These are phyloP conservation scores for Jamesozyma rosinii DNA, from an alignment of 805 yeast species.

Conservation along the genomic window DNA sequence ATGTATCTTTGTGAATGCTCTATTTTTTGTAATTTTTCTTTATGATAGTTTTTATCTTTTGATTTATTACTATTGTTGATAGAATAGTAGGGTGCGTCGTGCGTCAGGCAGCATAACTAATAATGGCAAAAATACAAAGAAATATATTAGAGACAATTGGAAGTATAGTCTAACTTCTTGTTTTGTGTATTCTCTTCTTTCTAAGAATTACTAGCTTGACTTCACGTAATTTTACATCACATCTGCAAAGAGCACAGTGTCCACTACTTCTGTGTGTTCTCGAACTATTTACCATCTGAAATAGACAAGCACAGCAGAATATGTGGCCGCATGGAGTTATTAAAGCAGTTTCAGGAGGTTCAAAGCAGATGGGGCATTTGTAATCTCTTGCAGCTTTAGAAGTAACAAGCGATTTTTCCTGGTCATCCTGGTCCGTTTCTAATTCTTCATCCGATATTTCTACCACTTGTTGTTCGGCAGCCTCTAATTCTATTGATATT, in stretches of 20 bases:
- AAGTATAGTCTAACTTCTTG: not conserved
- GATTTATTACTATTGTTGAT: not conserved
- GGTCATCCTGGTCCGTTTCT: conserved; percentile 8
- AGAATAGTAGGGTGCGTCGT: not conserved
- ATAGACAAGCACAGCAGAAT: conserved; percentile 46
- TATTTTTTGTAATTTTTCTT: too few species aligned
- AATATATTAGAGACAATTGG: too few species aligned
- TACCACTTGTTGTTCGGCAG: conserved; percentile 32
- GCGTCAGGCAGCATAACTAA: not conserved
- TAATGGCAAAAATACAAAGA: too few species aligned
- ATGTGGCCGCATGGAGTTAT: conserved; percentile 52
- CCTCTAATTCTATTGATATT: conserved; percentile 6
- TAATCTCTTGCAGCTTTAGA: conserved; percentile 31
- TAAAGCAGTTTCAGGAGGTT: conserved; percentile 39
- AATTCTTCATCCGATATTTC: conserved; percentile 34
- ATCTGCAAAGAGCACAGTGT: conserved; percentile 38
- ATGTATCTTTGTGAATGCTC: not conserved
- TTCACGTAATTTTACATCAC: conserved; percentile 28
- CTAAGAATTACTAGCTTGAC: conserved; percentile 28
- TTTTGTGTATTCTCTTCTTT: conserved; percentile 19
- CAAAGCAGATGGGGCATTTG: conserved; percentile 49
- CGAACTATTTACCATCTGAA: conserved; percentile 41
- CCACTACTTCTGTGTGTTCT: conserved; percentile 31
- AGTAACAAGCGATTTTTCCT: conserved; percentile 12
- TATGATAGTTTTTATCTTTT: too few species aligned